Conservation (phyloP, 495 filamentous ascomycete genomes). For the Darksidea phi region DNA sequence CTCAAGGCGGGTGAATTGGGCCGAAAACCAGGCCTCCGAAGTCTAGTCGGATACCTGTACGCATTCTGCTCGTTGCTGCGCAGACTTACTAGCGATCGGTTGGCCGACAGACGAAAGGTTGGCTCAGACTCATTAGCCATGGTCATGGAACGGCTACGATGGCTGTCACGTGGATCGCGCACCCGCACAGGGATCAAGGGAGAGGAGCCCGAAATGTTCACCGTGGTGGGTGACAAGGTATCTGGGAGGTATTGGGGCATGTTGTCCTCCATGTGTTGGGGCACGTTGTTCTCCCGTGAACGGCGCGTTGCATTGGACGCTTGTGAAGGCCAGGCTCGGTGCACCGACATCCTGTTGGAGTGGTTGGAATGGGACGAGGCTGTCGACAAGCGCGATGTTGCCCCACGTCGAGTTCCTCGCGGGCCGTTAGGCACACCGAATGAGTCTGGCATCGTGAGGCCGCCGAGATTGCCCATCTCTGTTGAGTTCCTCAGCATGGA, state of each 20-base stretch:
- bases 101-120: conserved; percentile 51
- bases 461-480: conserved; percentile 65
- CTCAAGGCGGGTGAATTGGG: conserved; percentile 58
- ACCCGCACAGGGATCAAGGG: conserved; percentile 36
- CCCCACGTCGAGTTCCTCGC: conserved; percentile 32
- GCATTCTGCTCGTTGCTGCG: conserved; percentile 47
- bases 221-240: conserved; percentile 25
- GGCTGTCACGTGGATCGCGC: conserved; percentile 37
- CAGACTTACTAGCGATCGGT: conserved; percentile 55
- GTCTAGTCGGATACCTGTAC: conserved; percentile 62
- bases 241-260: conserved; percentile 31
- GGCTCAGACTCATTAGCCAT: conserved; percentile 47
- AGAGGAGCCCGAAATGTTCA: conserved; percentile 36
- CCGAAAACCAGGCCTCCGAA: conserved; percentile 63
- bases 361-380: conserved; percentile 28
- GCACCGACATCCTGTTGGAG: conserved; percentile 21
- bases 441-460: conserved; percentile 57
- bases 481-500: conserved; percentile 71
- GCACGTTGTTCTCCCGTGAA: conserved; percentile 23
- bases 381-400: conserved; percentile 33
- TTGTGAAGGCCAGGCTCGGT: conserved; percentile 29
- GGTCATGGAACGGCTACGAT: conserved; percentile 60
- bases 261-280: conserved; percentile 27
- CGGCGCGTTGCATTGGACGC: conserved; percentile 24
- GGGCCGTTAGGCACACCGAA: conserved; percentile 45